These are phyloP conservation scores for Penicillium sp. DNA, from an alignment of 2,329 filamentous ascomycete genomes.

Conservation along the genomic window DNA sequence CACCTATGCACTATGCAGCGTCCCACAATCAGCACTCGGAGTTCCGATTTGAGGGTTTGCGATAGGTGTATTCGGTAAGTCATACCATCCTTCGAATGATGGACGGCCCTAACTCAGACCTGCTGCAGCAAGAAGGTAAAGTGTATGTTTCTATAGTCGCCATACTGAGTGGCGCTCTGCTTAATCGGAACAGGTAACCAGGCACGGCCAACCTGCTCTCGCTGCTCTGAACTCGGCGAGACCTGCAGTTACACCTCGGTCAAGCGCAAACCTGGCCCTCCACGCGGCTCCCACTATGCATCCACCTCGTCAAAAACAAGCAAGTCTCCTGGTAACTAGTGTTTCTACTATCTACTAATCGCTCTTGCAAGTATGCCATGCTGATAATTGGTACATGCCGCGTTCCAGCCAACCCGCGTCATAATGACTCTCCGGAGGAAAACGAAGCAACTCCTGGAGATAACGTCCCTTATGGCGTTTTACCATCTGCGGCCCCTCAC, in stretches of 20 bases:
- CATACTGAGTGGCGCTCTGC: too few species aligned
- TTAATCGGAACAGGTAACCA: slow-evolving; percentile 30
- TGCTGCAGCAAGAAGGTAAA: slow-evolving; percentile 3
- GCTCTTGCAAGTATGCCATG: too few species aligned
- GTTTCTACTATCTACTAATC: too few species aligned
- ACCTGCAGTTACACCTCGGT: slow-evolving; percentile 28
- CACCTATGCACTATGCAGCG: too few species aligned
- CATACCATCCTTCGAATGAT: background rate
- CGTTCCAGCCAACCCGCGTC: too few species aligned
- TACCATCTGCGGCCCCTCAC: background rate
- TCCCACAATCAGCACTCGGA: too few species aligned
- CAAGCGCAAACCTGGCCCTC: slow-evolving; percentile 30
- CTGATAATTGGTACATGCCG: too few species aligned
- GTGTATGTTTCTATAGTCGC: background rate
- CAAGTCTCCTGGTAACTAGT: too few species aligned
- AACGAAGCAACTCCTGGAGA: background rate
- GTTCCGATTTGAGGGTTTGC: slow-evolving; percentile 15
- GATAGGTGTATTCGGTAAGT: slow-evolving; percentile 18
- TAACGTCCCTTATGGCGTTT: background rate
- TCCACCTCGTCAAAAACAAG: background rate
- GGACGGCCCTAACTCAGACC: background rate
- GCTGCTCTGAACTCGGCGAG: slow-evolving; percentile 27
- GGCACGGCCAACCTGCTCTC: slow-evolving; percentile 29
- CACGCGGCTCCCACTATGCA: slow-evolving; percentile 22
- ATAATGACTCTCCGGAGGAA: too few species aligned